These are phyloP conservation scores for Cytospora chrysosperma DNA, from an alignment of 2,329 filamentous ascomycete genomes.

Conservation along the genomic window DNA sequence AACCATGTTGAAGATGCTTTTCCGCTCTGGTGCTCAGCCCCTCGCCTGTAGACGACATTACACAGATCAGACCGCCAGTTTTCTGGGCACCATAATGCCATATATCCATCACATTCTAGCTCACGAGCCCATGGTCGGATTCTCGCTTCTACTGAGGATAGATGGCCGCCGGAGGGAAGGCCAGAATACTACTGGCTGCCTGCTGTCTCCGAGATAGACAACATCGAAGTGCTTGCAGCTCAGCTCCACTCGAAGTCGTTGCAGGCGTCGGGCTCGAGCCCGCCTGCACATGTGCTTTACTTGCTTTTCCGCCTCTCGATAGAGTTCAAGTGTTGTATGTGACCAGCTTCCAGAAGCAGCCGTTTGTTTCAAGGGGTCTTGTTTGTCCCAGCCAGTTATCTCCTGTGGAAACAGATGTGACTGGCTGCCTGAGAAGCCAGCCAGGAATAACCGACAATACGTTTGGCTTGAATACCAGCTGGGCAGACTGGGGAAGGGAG, in stretches of 20 bases:
- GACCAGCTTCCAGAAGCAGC: background rate
- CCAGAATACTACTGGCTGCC: background rate
- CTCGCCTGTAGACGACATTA: slow-evolving; percentile 5
- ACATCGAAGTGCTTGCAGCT: background rate
- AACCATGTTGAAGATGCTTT: background rate
- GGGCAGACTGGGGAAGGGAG: background rate
- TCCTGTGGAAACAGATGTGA: background rate
- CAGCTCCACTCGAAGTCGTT: background rate
- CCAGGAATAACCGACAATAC: background rate
- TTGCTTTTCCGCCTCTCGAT: background rate
- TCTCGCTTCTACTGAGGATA: background rate
- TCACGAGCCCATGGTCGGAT: background rate
- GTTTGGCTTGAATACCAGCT: background rate
- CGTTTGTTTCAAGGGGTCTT: slow-evolving; percentile 19
- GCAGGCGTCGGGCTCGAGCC: slow-evolving; percentile 4
- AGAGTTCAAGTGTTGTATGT: slow-evolving; percentile 8
- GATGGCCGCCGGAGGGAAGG: background rate
- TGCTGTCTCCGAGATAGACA: too few species aligned
- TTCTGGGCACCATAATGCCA: background rate
- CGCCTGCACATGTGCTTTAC: background rate
- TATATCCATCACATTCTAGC: background rate
- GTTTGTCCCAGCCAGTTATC: slow-evolving; percentile 14
- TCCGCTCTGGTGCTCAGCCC: background rate
- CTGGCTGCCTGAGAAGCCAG: background rate
- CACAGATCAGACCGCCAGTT: background rate